Evolutionary conservation across 163 green algal species (phyloP).

Genomic region (Chloroidium sp.): DNA sequence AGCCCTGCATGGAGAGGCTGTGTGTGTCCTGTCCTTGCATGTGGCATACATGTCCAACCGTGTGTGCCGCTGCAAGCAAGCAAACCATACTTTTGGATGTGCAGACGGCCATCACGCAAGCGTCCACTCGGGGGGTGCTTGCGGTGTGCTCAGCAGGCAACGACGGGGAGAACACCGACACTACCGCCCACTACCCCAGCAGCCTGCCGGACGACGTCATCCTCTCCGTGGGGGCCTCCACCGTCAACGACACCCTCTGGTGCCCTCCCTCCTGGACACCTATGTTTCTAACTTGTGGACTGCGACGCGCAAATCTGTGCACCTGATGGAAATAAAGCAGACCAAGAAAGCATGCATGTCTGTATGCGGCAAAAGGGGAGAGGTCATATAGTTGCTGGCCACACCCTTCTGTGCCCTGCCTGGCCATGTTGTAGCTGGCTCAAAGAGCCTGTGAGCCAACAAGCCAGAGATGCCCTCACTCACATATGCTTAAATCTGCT

Average conservation of each 20-base stretch:
- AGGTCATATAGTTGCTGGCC: neutral
- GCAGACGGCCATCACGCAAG: conserved; percentile 15
- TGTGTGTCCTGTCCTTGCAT: no score
- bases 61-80: neutral
- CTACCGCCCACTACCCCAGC: conserved; percentile 21
- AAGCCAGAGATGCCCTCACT: no score
- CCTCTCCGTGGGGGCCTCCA: conserved; percentile 29
- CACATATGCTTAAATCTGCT: no score
- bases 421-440: neutral
- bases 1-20: neutral
- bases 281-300: neutral
- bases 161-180: conserved; percentile 27
- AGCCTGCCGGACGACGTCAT: conserved; percentile 20
- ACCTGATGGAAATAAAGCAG: neutral
- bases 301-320: neutral
- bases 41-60: no score
- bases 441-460: no score
- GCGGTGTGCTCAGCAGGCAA: conserved; percentile 46
- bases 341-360: neutral
- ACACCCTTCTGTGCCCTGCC: neutral
- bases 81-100: conserved; percentile 7
- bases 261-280: neutral
- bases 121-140: conserved; percentile 24
- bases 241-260: conserved; percentile 15
- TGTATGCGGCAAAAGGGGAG: neutral